A percentile compares a stretch with the other conserved stretches of the same genome.
phyloP scores from a whole-genome alignment of 805 yeast genomes.

The Saccharomyces cerevisiae region DNA sequence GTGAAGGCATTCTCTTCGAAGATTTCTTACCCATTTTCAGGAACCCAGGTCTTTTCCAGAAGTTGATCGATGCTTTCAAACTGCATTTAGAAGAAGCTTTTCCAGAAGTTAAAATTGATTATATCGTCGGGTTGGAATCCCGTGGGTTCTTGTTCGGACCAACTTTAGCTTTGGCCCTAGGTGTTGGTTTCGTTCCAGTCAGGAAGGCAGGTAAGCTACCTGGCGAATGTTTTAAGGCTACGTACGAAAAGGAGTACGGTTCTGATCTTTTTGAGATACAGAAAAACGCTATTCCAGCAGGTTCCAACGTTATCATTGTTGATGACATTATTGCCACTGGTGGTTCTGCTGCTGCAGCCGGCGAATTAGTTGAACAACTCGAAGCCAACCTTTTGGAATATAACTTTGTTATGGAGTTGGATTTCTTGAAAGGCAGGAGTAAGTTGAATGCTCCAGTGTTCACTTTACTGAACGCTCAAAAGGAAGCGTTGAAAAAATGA shows the following conservation, averaged over 20 bases:
- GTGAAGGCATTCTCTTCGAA: slow-evolving; percentile 87
- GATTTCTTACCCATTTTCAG: slow-evolving; percentile 93
- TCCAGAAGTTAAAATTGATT: slow-evolving; percentile 62
- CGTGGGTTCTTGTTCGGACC: slow-evolving; percentile 98
- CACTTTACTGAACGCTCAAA: slow-evolving; percentile 80
- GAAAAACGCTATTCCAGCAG: slow-evolving; percentile 66
- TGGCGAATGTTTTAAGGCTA: slow-evolving; percentile 66
- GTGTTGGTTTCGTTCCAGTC: slow-evolving; percentile 88
- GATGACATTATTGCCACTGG: slow-evolving; percentile 98
- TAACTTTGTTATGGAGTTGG: slow-evolving; percentile 87
- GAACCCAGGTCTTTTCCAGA: slow-evolving; percentile 70
- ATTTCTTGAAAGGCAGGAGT: slow-evolving; percentile 89
- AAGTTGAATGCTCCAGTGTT: slow-evolving; percentile 79
- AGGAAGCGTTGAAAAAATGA: slow-evolving; percentile 37
- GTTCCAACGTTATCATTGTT: slow-evolving; percentile 75
- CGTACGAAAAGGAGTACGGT: slow-evolving; percentile 88
- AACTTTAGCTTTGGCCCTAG: slow-evolving; percentile 77
- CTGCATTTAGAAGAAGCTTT: slow-evolving; percentile 54
- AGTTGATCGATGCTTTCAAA: slow-evolving; percentile 72
- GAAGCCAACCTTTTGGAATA: slow-evolving; percentile 73
- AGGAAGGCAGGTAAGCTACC: slow-evolving; percentile 95
- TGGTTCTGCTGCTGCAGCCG: slow-evolving; percentile 93
- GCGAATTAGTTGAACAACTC: slow-evolving; percentile 61
- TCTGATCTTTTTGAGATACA: slow-evolving; percentile 85
- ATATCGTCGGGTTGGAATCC: slow-evolving; percentile 88